Base-by-base conservation (phyloP, 2,329 filamentous ascomycete genomes). In the Phialophora tarda region DNA sequence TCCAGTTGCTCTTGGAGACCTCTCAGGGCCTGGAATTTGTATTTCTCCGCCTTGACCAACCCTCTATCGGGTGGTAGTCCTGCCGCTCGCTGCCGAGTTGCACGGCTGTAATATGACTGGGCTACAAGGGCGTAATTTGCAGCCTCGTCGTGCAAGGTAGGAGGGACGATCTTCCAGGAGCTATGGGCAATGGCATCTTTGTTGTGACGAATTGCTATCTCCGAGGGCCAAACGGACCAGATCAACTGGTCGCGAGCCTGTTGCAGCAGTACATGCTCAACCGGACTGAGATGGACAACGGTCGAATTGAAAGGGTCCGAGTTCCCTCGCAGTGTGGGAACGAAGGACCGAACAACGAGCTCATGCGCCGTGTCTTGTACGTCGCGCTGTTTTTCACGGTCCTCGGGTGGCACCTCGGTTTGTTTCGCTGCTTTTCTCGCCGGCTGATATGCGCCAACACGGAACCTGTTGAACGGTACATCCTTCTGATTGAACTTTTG, bases 91-190 rank as follows among this genome's bases (percentile, higher is more conserved):
- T 53, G 50, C 14, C 50, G n/a, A 12, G 50, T 28, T 28, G 50
- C 50, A 5, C 24, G 50, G 26, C 50, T 53, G 12, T 53, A 53
- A 17, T 53, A 53, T 28, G 50, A 53, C 50, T 53, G 50, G 12
- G 50, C 50, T 14, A 53, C 24, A 17, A 53, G 50, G 24, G 50
- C 50, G 24, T 53, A 53, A 26, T 53, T 53, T 28, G 50, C 50
- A 6, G 50, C n/a, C 26, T 53, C 23, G 6, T 24, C 50, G 24
- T 53, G 50, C 26, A 53, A 53, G 14, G 50, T 53, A 6, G 50
- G 50, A 53, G 50, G 50, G 14, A 53, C 50, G 50, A 53, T 53
- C 26, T 53, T 53, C 50, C 50, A 53, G 8, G 50, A 53, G 50
- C 50, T 53, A 17, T 53, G 50, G 5, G 50, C 50, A 53, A 53